Evolutionary conservation across 2,329 filamentous ascomycete genomes (phyloP).

Genomic region (Sclerotinia subarctica): DNA sequence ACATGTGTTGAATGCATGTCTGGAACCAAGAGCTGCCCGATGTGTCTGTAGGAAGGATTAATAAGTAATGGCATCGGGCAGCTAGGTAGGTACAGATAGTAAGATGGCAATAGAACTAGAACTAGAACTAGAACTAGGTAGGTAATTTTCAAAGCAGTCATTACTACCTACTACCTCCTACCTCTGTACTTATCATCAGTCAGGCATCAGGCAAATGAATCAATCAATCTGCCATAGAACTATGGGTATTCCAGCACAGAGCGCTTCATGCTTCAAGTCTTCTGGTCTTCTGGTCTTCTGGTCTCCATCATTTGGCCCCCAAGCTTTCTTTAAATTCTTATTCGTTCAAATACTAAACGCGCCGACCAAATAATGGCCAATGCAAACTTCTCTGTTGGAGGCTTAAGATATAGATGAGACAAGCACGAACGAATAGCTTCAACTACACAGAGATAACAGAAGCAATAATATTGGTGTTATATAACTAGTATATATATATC

Average conservation of each 20-base stretch:
- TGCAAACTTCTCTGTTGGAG: conserved; percentile 17
- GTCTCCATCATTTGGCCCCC: not conserved
- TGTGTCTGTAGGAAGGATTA: not conserved
- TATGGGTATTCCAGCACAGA: conserved; percentile 2
- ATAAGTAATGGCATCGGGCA: not conserved
- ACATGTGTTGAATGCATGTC: not conserved
- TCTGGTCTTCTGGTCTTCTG: not conserved
- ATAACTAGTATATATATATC: too few species aligned
- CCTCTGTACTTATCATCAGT: not conserved
- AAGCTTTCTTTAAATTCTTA: not conserved
- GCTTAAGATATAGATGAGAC: conserved; percentile 19
- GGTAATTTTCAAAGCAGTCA: not conserved
- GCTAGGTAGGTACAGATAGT: not conserved
- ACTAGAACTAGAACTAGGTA: not conserved
- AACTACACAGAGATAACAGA: not conserved
- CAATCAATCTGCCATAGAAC: not conserved
- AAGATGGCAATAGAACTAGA: not conserved
- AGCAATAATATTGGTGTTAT: not conserved
- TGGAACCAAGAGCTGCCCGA: not conserved
- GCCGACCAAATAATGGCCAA: conserved; percentile 16
- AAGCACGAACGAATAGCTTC: conserved; percentile 6
- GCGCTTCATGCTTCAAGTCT: conserved; percentile 13
- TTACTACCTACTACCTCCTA: too few species aligned
- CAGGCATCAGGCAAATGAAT: not conserved
- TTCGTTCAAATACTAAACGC: conserved; percentile 5